Evolutionary conservation across 306 rosid species (phyloP).

Genomic region (Ceratonia siliqua): DNA sequence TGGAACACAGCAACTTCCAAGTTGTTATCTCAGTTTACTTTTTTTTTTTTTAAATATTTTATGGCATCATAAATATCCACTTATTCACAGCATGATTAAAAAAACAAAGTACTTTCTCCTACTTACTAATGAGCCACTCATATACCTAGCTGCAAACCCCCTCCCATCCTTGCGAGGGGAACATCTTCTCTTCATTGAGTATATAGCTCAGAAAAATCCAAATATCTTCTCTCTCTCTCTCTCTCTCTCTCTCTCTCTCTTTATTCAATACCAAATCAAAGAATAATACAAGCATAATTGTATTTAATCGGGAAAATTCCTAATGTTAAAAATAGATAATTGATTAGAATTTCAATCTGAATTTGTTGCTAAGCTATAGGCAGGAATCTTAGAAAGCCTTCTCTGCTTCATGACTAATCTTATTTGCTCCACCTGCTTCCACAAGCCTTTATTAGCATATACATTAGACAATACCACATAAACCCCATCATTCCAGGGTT

Average conservation of each 20-base stretch:
- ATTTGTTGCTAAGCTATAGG: conserved; percentile 61
- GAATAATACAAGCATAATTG: neutral
- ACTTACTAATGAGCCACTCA: conserved; percentile 1
- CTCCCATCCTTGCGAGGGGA: neutral
- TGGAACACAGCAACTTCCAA: too few species aligned
- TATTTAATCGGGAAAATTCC: neutral
- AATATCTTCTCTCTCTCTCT: too few species aligned
- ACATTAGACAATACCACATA: conserved; percentile 74
- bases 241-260: too few species aligned
- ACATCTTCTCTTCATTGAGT: neutral
- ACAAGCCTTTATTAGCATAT: conserved; percentile 66
- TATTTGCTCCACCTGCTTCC: conserved; percentile 70
- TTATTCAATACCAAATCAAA: neutral
- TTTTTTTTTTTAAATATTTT: too few species aligned
- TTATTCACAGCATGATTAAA: conserved; percentile 14
- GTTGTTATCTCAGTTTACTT: too few species aligned
- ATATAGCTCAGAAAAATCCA: neutral
- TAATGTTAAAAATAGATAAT: neutral
- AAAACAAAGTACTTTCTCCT: neutral
- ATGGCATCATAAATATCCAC: neutral
- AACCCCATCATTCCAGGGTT: conserved; percentile 76
- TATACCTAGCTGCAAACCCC: neutral
- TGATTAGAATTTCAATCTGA: conserved; percentile 39
- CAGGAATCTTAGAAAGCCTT: conserved; percentile 66
- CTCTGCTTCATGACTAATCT: conserved; percentile 56